These are phyloP conservation scores for Plasmodium knowlesi DNA, from an alignment of 169 alveolate genomes.

Conservation along the genomic window DNA sequence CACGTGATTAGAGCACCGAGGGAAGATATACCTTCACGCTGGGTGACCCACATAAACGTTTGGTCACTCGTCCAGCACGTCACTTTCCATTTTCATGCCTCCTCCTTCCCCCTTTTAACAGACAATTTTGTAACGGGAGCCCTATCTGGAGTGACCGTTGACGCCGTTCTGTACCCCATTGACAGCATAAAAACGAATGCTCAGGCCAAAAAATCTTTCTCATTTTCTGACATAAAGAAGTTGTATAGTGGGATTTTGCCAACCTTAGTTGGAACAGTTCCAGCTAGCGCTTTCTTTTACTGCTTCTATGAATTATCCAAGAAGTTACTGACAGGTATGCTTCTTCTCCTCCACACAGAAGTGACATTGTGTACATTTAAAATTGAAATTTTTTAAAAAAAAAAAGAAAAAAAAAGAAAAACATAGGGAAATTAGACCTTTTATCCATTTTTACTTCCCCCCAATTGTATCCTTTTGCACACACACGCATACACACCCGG, in stretches of 20 bases:
- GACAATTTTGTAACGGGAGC: slow-evolving; percentile 87
- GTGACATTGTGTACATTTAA: neutral
- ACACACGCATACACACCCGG: neutral
- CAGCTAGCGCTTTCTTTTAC: slow-evolving; percentile 85
- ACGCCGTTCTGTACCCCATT: slow-evolving; percentile 83
- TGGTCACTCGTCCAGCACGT: neutral
- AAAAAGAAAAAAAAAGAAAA: slow-evolving; percentile 1
- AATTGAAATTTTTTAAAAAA: neutral
- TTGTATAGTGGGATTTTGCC: slow-evolving; percentile 81
- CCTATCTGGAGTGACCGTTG: slow-evolving; percentile 84
- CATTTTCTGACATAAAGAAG: slow-evolving; percentile 56
- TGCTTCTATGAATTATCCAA: slow-evolving; percentile 84
- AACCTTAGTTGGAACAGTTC: slow-evolving; percentile 81
- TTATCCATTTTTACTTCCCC: neutral
- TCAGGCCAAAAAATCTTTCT: slow-evolving; percentile 73
- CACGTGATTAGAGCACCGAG: neutral
- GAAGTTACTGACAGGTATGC: slow-evolving; percentile 69
- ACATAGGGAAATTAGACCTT: neutral
- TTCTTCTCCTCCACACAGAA: neutral
- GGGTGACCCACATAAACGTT: neutral
- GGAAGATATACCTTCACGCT: neutral
- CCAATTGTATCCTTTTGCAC: neutral
- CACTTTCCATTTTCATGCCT: neutral
- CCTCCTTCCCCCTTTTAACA: slow-evolving; percentile 4
- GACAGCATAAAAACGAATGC: slow-evolving; percentile 84